Evolutionary conservation across 441 rosid genomes (phyloP), one percentile per base, ranked within the genome.

Genomic region (Macaranga tanarius): DNA sequence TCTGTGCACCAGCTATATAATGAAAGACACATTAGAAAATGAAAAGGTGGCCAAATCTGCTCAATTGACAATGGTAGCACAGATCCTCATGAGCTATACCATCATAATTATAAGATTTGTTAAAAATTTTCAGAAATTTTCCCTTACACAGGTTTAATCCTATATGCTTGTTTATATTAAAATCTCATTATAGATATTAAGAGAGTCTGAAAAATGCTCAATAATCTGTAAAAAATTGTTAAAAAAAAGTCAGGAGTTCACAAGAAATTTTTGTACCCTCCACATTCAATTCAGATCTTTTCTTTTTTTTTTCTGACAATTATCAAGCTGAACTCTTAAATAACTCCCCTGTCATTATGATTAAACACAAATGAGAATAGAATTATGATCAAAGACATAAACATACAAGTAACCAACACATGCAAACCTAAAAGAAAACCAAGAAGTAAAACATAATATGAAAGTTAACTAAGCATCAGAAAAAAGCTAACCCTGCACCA

Each of bases 401-500:
- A 57, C 19, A 42, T 0, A 34, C 5, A 42, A 22, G 26, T 23
- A 25, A 57, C 10, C 20, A 70, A 19, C 31, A 60, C 38, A 44
- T 4, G n/a, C 48, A 9, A 25, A 20, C 10, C 19, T 20, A 34
- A n/a, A n/a, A 54, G 11, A 40, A 54, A 54, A 31, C 34, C 11
- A n/a, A 9, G 55, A 65, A 12, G 7, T 51, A 31, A 0, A 40
- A 3, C 38, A 16, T 16, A 17, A 58, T 10, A 44, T 11, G 2
- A 42, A 40, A 55, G 7, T 55, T 20, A 44, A 57, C 9, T 10
- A 44, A 44, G 40, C 52, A 47, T 50, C 48, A 2, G 60, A 72
- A 45, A 48, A 61, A 62, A 79, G 63, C 87, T 71, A 74, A 92
- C 99, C 99, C 68, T 91, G 99, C 31, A 92, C 90, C 99, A 95